Evolutionary conservation across 2,329 filamentous ascomycete species (phyloP), one percentile per base, ranked within the genome.

Genomic region (Xenosphaeropsis pyriputrescens): DNA sequence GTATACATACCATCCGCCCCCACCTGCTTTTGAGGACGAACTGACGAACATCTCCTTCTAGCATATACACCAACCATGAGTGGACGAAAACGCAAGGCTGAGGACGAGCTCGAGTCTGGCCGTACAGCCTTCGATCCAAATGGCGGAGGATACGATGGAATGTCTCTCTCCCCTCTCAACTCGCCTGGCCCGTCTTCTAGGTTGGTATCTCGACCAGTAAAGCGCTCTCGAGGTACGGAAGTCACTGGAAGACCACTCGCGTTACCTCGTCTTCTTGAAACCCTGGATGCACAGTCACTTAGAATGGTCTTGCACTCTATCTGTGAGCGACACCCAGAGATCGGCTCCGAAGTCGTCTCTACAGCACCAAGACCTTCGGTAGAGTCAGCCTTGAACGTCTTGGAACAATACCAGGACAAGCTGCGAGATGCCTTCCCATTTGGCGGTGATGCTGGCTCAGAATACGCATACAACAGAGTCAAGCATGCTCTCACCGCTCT

Each of bases 391-490:
- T 66, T 96, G 17, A 70, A 79, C 33, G 84, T 96, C 7, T 65
- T 98, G 39, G 68, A 71, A 46, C 80, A 81, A 43, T 98, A 98
- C 57, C 80, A 93, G 55, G 68, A 76, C 9, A 73, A 73, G 40
- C 68, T 98, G 42, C 80, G 78, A 52, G 72, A 74, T 16, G 78
- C 89, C 1, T 85, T 93, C 49, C 91, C 91, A 0, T 85, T 79
- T 43, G 79, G 93, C 50, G 85, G 85, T 53, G 79, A 86, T 48
- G 72, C 80, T 11, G 84, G 77, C 41, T 85, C 86, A 32, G 89
- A 96, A 57, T 96, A 96, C 61, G 80, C 85, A 36, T 98, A 95
- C 58, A 93, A 95, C 56, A 77, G 91, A 49, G 84, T 96, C 39
- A 85, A 81, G 49, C 81, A 88, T 46, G 75, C 81, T 29, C 68